These are phyloP conservation scores for Fragaria nilgerrensis DNA, from an alignment of 306 rosid species.

Conservation along the genomic window DNA sequence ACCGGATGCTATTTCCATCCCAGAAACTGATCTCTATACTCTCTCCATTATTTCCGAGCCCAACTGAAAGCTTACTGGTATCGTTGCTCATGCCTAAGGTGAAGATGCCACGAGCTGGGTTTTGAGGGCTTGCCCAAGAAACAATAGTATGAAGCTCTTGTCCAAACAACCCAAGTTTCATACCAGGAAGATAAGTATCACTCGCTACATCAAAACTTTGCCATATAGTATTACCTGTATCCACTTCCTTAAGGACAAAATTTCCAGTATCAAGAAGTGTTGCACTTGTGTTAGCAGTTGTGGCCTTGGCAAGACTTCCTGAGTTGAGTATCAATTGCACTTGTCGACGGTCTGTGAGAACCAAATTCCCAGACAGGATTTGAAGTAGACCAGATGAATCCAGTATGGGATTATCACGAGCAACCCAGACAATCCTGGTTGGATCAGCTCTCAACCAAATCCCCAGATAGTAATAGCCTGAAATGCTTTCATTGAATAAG, in stretches of 20 bases:
- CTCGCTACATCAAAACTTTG: slow-evolving; percentile 10
- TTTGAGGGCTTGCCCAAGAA: slow-evolving; percentile 16
- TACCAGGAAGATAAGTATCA: slow-evolving; percentile 20
- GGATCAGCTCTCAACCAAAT: slow-evolving; percentile 16
- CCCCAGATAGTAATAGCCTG: slow-evolving; percentile 17
- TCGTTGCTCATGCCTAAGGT: background rate
- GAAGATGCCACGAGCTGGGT: slow-evolving; percentile 13
- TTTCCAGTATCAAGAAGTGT: slow-evolving; percentile 17
- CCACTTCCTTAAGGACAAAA: background rate
- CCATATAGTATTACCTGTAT: slow-evolving; percentile 10
- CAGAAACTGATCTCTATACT: slow-evolving; percentile 4
- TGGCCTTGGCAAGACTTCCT: background rate
- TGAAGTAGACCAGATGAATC: slow-evolving; percentile 9
- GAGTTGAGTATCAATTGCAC: slow-evolving; percentile 12
- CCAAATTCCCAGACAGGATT: slow-evolving; percentile 11
- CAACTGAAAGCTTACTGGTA: background rate
- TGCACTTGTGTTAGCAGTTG: background rate
- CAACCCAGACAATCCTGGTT: slow-evolving; percentile 19
- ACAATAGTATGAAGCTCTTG: background rate
- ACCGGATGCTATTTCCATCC: slow-evolving; percentile 3
- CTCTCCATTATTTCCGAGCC: slow-evolving; percentile 3
- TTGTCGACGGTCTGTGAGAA: slow-evolving; percentile 15
- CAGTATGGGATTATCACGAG: background rate
- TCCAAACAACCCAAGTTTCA: slow-evolving; percentile 14
- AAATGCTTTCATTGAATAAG: background rate